Evolutionary conservation across 768 basidiomycete species (phyloP).

Genomic region (Grammothele lineata): DNA sequence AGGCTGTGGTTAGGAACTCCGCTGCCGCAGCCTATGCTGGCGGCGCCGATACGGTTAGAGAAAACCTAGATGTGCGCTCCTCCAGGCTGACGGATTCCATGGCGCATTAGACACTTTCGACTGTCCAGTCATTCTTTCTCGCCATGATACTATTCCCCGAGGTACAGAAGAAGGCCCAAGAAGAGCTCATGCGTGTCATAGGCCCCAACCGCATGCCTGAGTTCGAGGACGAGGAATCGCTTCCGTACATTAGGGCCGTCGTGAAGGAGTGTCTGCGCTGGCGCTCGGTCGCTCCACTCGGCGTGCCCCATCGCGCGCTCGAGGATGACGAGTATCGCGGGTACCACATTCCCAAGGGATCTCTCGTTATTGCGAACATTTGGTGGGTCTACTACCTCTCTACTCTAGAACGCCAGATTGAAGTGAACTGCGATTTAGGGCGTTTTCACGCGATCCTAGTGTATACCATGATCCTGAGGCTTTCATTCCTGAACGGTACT

Average conservation of each 20-base stretch:
- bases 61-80: not conserved
- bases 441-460: conserved; percentile 1
- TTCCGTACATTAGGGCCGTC: conserved; percentile 25
- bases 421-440: conserved; percentile 5
- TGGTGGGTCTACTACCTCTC: not conserved
- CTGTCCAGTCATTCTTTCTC: conserved; percentile 26
- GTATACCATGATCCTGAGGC: conserved; percentile 13
- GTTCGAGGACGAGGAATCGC: conserved; percentile 15
- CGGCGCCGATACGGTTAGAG: conserved; percentile 54
- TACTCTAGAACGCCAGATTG: not conserved
- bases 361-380: conserved; percentile 14
- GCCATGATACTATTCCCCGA: conserved; percentile 27
- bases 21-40: conserved; percentile 22
- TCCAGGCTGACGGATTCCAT: not conserved
- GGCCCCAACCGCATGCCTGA: conserved; percentile 25
- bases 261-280: conserved; percentile 23
- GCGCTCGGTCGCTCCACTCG: conserved; percentile 19
- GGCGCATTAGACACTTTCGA: conserved; percentile 18
- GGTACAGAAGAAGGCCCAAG: conserved; percentile 23
- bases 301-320: conserved; percentile 20
- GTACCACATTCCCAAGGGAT: conserved; percentile 26
- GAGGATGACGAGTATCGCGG: conserved; percentile 19
- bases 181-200: conserved; percentile 25
- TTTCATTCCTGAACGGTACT: conserved; percentile 12
- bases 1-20: not conserved